phyloP scores from a whole-genome alignment of 257 asterid species.

The Linaria vulgaris region DNA sequence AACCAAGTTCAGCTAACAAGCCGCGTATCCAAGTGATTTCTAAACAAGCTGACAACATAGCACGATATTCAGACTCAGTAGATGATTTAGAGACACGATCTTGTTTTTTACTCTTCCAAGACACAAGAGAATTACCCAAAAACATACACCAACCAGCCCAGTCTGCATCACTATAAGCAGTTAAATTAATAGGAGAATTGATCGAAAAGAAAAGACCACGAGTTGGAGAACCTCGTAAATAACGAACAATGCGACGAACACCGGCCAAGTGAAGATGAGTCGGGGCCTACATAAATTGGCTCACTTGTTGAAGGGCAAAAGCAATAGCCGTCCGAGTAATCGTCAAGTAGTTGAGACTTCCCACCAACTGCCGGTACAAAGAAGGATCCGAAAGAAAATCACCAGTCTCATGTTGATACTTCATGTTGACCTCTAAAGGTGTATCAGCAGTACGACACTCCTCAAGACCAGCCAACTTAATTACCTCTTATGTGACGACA shows the following conservation, averaged over 20 bases:
- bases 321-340: neutral
- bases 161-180: neutral
- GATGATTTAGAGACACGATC: too few relatives aligned
- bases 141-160: neutral
- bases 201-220: neutral
- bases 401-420: neutral
- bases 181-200: neutral
- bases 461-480: too few relatives aligned
- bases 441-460: too few relatives aligned
- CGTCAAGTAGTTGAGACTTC: neutral
- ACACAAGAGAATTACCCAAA: too few relatives aligned
- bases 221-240: neutral
- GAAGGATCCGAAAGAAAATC: conserved; percentile 3
- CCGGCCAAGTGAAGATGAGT: neutral
- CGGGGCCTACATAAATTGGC: neutral
- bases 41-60: too few relatives aligned
- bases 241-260: neutral
- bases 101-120: too few relatives aligned
- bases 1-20: too few relatives aligned
- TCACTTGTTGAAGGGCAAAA: too few relatives aligned
- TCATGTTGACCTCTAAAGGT: conserved; percentile 16
- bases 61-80: too few relatives aligned
- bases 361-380: neutral
- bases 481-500: neutral
- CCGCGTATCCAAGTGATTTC: too few relatives aligned